Evolutionary conservation across 2,329 filamentous ascomycete species (phyloP).

Genomic region (Hymenoscyphus repandus): DNA sequence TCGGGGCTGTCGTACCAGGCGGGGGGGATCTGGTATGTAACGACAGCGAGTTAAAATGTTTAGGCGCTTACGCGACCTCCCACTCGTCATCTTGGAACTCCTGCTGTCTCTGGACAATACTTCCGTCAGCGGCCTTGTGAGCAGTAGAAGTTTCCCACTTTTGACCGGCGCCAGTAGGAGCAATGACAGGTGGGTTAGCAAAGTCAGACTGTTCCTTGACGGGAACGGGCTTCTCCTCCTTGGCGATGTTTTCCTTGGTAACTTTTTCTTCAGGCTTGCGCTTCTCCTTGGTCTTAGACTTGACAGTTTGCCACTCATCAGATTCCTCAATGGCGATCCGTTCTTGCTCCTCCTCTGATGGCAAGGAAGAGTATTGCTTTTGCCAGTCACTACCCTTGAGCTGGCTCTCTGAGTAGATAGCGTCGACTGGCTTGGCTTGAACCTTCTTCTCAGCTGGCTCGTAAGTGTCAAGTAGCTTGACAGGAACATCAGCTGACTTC

Average conservation of each 20-base stretch:
- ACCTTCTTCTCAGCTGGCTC: constrained; percentile 36
- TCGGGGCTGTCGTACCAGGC: not conserved
- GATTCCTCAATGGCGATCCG: constrained; percentile 49
- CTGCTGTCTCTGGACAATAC: constrained; percentile 18
- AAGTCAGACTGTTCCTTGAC: constrained; percentile 19
- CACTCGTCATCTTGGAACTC: constrained; percentile 28
- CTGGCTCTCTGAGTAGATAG: constrained; percentile 20
- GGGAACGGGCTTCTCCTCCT: constrained; percentile 21
- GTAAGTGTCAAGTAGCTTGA: constrained; percentile 55
- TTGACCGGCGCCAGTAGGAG: constrained; percentile 20
- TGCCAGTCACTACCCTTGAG: constrained; percentile 16
- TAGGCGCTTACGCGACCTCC: constrained; percentile 25
- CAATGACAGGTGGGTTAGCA: constrained; percentile 16
- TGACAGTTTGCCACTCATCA: constrained; percentile 54
- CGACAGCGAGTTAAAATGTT: not conserved
- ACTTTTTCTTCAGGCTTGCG: constrained; percentile 26
- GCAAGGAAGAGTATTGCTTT: constrained; percentile 30
- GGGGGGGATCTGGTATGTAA: not conserved
- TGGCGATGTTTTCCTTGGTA: constrained; percentile 21
- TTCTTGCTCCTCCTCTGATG: constrained; percentile 59
- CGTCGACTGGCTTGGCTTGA: constrained; percentile 17
- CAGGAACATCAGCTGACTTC: constrained; percentile 30
- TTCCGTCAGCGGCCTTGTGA: constrained; percentile 16
- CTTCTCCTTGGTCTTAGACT: constrained; percentile 25
- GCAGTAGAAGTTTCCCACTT: constrained; percentile 20